These are phyloP conservation scores for Guadua angustifolia DNA, from an alignment of 176 grass and related monocot genomes.

Conservation along the genomic window DNA sequence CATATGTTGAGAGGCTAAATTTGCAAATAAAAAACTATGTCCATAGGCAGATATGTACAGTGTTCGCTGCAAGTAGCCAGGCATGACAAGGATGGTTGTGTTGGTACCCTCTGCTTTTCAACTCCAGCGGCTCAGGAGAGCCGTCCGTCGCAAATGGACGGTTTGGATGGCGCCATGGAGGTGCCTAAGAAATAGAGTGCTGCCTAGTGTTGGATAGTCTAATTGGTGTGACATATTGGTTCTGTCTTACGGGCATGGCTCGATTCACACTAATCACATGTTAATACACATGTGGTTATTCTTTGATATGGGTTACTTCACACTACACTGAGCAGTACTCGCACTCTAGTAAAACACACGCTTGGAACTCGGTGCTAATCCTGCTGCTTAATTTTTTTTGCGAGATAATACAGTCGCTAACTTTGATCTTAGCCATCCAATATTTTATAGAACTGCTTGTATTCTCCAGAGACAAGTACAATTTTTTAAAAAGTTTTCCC, in stretches of 20 bases:
- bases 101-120: neutral
- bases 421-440: neutral
- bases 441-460: neutral
- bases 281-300: too few species aligned
- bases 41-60: too few species aligned
- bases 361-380: neutral
- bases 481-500: neutral
- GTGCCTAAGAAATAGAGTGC: neutral
- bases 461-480: neutral
- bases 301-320: too few species aligned
- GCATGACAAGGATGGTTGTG: neutral
- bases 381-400: neutral
- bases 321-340: too few species aligned
- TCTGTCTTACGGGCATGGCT: too few species aligned
- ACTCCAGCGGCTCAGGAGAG: neutral
- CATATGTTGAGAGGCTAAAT: too few species aligned
- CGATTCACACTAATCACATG: too few species aligned
- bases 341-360: too few species aligned
- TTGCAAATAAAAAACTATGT: too few species aligned
- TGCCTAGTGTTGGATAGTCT: too few species aligned
- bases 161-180: neutral
- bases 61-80: neutral
- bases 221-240: too few species aligned
- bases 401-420: neutral
- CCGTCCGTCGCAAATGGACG: neutral